Evolutionary conservation across 768 basidiomycete species (phyloP).

Genomic region (Auriscalpium microsporum): DNA sequence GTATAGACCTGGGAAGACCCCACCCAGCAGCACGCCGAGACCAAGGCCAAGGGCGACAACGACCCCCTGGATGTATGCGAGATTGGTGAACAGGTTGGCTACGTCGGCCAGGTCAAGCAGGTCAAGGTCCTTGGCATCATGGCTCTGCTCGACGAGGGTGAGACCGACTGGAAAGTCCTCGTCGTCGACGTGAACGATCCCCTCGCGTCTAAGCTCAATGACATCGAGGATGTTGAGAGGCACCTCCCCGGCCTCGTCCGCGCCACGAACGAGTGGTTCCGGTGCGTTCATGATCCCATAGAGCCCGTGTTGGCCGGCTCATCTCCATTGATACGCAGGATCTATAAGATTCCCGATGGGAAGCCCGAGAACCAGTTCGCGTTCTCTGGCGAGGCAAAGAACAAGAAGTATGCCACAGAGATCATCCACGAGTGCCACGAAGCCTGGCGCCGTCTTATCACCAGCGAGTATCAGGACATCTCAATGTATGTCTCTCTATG

Average conservation of each 20-base stretch:
- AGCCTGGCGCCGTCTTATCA: slow-evolving; percentile 91
- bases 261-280: slow-evolving; percentile 99
- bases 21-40: slow-evolving; percentile 76
- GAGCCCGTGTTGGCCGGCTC: too few relatives aligned
- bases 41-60: slow-evolving; percentile 98
- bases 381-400: slow-evolving; percentile 99
- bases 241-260: slow-evolving; percentile 95
- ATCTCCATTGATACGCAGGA: slow-evolving; percentile 34
- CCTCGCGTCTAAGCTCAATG: slow-evolving; percentile 92
- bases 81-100: slow-evolving; percentile 97
- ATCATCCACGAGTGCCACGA: slow-evolving; percentile 99
- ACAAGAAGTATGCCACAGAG: slow-evolving; percentile 98
- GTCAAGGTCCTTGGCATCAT: slow-evolving; percentile 99
- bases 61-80: slow-evolving; percentile 99
- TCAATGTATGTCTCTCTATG: slow-evolving; percentile 63
- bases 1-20: slow-evolving; percentile 98
- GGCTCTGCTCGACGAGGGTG: slow-evolving; percentile 98
- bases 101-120: slow-evolving; percentile 96
- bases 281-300: slow-evolving; percentile 33
- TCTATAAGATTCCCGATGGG: slow-evolving; percentile 94
- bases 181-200: slow-evolving; percentile 96
- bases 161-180: slow-evolving; percentile 99
- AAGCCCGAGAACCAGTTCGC: slow-evolving; percentile 98
- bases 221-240: slow-evolving; percentile 97
- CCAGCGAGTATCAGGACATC: slow-evolving; percentile 71